These are phyloP conservation scores for Vanrija pseudolonga DNA, from an alignment of 1,284 basidiomycete species.

Conservation along the genomic window DNA sequence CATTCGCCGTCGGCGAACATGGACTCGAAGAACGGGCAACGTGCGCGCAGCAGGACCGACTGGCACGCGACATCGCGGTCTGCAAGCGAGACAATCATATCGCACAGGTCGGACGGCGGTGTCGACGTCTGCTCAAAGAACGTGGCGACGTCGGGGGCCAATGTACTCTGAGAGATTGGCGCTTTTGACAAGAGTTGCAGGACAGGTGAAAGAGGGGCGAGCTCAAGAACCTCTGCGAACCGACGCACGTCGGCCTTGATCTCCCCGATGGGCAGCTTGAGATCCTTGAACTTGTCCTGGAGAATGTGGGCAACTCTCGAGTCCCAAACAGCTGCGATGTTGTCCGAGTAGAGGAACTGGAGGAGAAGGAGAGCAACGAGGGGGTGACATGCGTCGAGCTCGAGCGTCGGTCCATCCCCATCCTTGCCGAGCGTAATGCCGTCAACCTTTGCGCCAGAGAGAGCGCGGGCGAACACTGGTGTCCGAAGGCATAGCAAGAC, in stretches of 20 bases:
- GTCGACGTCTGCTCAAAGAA: constrained; percentile 48
- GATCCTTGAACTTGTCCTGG: constrained; percentile 49
- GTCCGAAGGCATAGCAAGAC: constrained; percentile 36
- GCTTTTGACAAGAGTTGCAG: constrained; percentile 42
- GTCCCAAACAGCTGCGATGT: constrained; percentile 80
- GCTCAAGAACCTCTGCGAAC: constrained; percentile 56
- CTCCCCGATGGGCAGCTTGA: constrained; percentile 52
- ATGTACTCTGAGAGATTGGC: constrained; percentile 27
- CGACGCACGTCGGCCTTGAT: constrained; percentile 64
- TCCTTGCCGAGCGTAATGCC: neutral
- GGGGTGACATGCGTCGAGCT: constrained; percentile 32
- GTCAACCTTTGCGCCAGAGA: constrained; percentile 18
- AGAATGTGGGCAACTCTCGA: constrained; percentile 61
- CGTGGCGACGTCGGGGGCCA: constrained; percentile 40
- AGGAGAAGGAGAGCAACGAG: constrained; percentile 73
- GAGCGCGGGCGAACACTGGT: constrained; percentile 21
- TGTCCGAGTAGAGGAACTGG: constrained; percentile 84
- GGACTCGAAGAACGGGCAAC: constrained; percentile 80
- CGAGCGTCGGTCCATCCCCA: neutral
- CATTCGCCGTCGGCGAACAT: constrained; percentile 83
- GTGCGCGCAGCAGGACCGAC: constrained; percentile 70
- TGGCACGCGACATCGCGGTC: constrained; percentile 69
- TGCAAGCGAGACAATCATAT: constrained; percentile 70
- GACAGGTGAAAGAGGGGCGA: constrained; percentile 39
- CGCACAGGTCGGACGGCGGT: constrained; percentile 43